Percentiles rank a stretch among this genome's conserved stretches.
phyloP scores from a whole-genome alignment of 2,329 filamentous ascomycete species.

The Neocucurbitaria cava region DNA sequence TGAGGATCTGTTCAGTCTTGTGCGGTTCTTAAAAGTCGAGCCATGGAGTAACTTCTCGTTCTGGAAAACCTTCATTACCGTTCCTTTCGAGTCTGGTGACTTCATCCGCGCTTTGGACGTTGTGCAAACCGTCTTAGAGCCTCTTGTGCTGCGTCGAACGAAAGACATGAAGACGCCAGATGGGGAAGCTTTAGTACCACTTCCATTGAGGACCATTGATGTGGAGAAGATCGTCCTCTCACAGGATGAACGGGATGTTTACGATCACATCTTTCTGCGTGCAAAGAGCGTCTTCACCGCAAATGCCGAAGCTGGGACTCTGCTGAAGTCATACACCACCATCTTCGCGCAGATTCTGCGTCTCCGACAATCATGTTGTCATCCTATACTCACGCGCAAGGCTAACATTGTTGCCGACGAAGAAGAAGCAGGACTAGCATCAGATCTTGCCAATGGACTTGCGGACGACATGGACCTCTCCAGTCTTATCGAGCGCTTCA shows the following conservation, averaged over 20 bases:
- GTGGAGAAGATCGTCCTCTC: slow-evolving; percentile 89
- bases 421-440: slow-evolving; percentile 77
- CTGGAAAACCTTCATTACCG: slow-evolving; percentile 98
- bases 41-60: slow-evolving; percentile 99
- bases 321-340: slow-evolving; percentile 94
- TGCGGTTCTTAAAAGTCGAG: slow-evolving; percentile 91
- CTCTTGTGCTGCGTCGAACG: slow-evolving; percentile 90
- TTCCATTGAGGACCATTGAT: slow-evolving; percentile 82
- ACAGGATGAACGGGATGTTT: slow-evolving; percentile 84
- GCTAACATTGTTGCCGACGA: slow-evolving; percentile 86
- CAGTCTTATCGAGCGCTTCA: slow-evolving; percentile 83
- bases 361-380: slow-evolving; percentile 91
- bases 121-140: slow-evolving; percentile 94
- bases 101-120: slow-evolving; percentile 94
- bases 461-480: slow-evolving; percentile 96
- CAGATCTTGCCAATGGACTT: slow-evolving; percentile 80
- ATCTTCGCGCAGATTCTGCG: slow-evolving; percentile 97
- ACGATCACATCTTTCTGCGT: slow-evolving; percentile 84
- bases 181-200: slow-evolving; percentile 78
- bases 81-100: slow-evolving; percentile 94
- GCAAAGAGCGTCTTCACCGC: slow-evolving; percentile 85
- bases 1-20: slow-evolving; percentile 91
- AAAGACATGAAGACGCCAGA: slow-evolving; percentile 98
- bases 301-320: slow-evolving; percentile 88
- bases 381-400: slow-evolving; percentile 88